These are phyloP conservation scores for Hericium coralloides DNA, from an alignment of 768 basidiomycete species.

Conservation along the genomic window DNA sequence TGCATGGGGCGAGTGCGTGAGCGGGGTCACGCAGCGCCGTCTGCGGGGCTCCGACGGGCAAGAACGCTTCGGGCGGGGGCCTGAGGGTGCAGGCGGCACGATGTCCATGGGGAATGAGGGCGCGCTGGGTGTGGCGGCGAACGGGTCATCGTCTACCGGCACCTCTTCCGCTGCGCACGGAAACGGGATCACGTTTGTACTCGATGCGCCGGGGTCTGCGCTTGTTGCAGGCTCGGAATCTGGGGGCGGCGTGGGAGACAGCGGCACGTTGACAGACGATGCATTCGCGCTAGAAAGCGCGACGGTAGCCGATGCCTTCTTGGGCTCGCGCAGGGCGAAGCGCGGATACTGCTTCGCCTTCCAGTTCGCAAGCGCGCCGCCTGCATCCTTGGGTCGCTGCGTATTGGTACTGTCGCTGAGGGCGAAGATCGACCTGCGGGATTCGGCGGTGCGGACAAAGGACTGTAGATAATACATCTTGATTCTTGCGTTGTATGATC, in stretches of 20 bases:
- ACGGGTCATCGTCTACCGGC: not conserved
- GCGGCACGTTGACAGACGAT: not conserved
- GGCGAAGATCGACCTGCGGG: not conserved
- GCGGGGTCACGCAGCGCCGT: not conserved
- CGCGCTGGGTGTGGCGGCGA: not conserved
- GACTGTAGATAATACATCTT: not conserved
- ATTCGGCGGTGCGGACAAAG: not conserved
- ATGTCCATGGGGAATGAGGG: not conserved
- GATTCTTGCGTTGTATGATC: not conserved
- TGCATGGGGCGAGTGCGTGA: not conserved
- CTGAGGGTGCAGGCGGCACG: not conserved
- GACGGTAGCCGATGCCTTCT: not conserved
- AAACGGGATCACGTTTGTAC: not conserved
- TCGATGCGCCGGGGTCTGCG: not conserved
- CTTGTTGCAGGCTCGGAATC: not conserved
- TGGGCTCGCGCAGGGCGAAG: not conserved
- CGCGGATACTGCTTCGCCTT: not conserved
- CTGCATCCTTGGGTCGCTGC: not conserved
- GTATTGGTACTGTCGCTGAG: not conserved
- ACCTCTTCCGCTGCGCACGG: not conserved
- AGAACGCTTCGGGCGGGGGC: not conserved
- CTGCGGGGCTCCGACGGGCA: not conserved
- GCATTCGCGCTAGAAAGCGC: not conserved
- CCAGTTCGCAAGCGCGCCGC: not conserved
- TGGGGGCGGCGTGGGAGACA: not conserved